Evolutionary conservation across 2,329 filamentous ascomycete species (phyloP).

Genomic region (Penicillium freii): DNA sequence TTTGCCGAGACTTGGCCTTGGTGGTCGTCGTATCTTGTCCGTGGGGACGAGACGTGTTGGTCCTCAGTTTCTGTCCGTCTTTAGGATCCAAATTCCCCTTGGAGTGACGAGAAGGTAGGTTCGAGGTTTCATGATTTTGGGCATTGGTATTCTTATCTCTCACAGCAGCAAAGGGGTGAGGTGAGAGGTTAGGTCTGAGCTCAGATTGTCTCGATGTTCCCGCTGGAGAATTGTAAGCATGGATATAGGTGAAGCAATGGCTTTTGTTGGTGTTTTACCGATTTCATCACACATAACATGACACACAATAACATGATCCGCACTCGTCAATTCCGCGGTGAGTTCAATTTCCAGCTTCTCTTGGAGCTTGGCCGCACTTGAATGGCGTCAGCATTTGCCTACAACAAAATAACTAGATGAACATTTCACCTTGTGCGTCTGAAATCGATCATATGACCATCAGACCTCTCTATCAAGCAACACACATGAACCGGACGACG

Average conservation of each 20-base stretch:
- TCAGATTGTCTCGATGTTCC: conserved; percentile 57
- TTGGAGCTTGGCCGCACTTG: conserved; percentile 63
- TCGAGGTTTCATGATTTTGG: not conserved
- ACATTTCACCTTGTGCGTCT: conserved; percentile 53
- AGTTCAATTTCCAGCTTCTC: conserved; percentile 61
- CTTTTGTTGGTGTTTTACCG: conserved; percentile 42
- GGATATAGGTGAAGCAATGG: not conserved
- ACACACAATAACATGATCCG: conserved; percentile 61
- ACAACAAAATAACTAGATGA: conserved; percentile 17
- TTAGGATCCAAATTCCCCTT: conserved; percentile 13
- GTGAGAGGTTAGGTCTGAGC: conserved; percentile 51
- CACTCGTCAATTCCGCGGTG: conserved; percentile 54
- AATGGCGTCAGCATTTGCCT: not conserved
- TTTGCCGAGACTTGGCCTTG: conserved; percentile 10
- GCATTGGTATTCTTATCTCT: not conserved
- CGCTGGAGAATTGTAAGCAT: conserved; percentile 40
- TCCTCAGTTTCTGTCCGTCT: conserved; percentile 12
- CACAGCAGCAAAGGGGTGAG: conserved; percentile 43
- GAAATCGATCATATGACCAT: conserved; percentile 69
- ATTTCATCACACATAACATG: conserved; percentile 83
- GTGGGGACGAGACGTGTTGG: conserved; percentile 15
- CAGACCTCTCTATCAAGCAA: conserved; percentile 69
- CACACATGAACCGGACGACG: conserved; percentile 67
- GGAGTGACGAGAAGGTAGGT: not conserved
- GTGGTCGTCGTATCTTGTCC: conserved; percentile 21